Percentiles rank a stretch among this genome's conserved stretches.
Conservation (phyloP, 495 filamentous ascomycete species). For the Neurospora hispaniola region DNA sequence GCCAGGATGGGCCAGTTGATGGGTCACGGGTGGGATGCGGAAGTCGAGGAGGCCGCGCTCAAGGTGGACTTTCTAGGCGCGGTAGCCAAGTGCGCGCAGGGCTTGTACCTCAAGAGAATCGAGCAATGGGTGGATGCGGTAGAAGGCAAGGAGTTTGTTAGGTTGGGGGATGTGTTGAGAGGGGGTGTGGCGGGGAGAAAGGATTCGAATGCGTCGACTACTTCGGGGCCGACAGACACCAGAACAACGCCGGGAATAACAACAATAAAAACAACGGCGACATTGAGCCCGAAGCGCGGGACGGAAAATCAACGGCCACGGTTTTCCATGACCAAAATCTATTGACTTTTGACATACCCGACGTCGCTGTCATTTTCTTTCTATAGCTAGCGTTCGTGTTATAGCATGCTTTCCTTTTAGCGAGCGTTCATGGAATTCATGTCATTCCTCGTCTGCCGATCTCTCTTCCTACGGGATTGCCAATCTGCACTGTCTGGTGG, state of each 20-base stretch:
- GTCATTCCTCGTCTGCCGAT: neutral
- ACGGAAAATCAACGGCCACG: neutral
- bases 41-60: constrained; percentile 13
- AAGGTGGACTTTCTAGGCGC: constrained; percentile 17
- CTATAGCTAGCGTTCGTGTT: neutral
- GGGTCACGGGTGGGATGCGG: constrained; percentile 13
- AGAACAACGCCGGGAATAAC: neutral
- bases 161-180: constrained; percentile 18
- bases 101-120: constrained; percentile 17
- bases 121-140: constrained; percentile 22
- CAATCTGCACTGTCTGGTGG: neutral
- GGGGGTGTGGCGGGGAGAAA: constrained; percentile 5
- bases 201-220: constrained; percentile 1
- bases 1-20: constrained; percentile 15
- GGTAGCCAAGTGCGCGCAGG: constrained; percentile 12
- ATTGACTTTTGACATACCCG: neutral
- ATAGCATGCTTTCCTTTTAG: neutral
- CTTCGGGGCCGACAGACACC: neutral
- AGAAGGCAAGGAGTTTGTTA: constrained; percentile 15
- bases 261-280: neutral
- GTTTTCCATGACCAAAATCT: neutral
- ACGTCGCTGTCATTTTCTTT: neutral
- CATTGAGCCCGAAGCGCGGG: neutral
- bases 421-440: neutral
- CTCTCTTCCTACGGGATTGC: neutral